A percentile compares a stretch with the other conserved stretches of the same genome.
Evolutionary conservation across 495 filamentous ascomycete species (phyloP).

Genomic region (Xylona heveae): DNA sequence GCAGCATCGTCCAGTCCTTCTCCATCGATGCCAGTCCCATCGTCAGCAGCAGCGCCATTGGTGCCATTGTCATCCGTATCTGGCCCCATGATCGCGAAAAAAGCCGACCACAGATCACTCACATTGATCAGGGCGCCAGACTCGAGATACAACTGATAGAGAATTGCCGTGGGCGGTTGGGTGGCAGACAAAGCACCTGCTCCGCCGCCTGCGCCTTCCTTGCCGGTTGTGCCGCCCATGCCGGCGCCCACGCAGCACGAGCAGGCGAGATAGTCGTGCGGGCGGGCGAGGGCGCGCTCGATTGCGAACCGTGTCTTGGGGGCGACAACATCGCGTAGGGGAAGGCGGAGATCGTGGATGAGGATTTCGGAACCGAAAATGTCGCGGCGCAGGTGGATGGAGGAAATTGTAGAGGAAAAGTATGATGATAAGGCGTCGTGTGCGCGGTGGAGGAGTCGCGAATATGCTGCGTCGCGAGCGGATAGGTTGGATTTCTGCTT

Average conservation of each 20-base stretch:
- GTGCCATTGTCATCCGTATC: no score
- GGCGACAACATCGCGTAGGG: conserved; percentile 62
- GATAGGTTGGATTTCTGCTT: conserved; percentile 57
- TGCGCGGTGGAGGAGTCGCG: conserved; percentile 47
- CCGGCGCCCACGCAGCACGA: conserved; percentile 32
- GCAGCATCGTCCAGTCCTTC: no score
- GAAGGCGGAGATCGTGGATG: conserved; percentile 61
- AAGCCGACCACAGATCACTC: conserved; percentile 77
- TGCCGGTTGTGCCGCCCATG: conserved; percentile 10
- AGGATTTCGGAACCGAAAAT: conserved; percentile 63
- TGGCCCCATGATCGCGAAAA: conserved; percentile 52
- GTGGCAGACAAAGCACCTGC: conserved; percentile 25
- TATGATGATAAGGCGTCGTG: conserved; percentile 29
- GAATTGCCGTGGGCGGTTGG: conserved; percentile 55
- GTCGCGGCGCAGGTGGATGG: conserved; percentile 36
- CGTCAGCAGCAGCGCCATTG: no score
- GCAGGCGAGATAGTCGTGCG: conserved; percentile 73
- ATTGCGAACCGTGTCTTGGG: conserved; percentile 59
- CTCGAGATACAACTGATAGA: conserved; percentile 86
- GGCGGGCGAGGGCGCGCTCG: conserved; percentile 57
- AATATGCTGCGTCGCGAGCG: conserved; percentile 54
- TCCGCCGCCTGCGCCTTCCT: conserved; percentile 6
- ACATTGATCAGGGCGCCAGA: conserved; percentile 75
- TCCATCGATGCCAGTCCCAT: no score
- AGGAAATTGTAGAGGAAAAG: conserved; percentile 28